These are phyloP conservation scores for Starmerella riodocensis DNA, from an alignment of 805 yeast genomes.

Conservation along the genomic window DNA sequence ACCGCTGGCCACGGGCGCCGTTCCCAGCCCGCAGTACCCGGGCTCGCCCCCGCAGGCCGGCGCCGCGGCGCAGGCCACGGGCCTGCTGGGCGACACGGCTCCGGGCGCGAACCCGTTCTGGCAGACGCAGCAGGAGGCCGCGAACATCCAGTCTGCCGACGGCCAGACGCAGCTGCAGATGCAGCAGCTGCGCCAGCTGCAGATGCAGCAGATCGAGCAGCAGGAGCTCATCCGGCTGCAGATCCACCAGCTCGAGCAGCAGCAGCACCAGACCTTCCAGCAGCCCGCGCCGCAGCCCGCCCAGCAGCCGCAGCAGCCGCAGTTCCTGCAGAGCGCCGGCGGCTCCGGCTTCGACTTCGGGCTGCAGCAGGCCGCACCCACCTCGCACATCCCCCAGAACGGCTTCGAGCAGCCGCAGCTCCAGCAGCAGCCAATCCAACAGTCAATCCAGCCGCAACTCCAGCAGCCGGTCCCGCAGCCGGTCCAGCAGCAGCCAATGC, in stretches of 20 bases:
- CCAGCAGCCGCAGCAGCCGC: slow-evolving; percentile 8
- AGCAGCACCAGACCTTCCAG: slow-evolving; percentile 17
- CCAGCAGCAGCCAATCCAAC: slow-evolving; percentile 10
- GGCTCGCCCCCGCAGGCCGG: neutral
- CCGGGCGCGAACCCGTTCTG: slow-evolving; percentile 15
- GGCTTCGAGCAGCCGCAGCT: slow-evolving; percentile 13
- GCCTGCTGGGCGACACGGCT: neutral
- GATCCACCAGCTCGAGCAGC: slow-evolving; percentile 19
- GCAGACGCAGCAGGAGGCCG: slow-evolving; percentile 19
- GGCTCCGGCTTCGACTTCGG: slow-evolving; percentile 12
- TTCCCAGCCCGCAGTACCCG: neutral
- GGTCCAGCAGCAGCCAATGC: slow-evolving; percentile 22
- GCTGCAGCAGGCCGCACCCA: slow-evolving; percentile 6
- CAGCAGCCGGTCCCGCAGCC: slow-evolving; percentile 8
- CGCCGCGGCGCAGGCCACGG: neutral
- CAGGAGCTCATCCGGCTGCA: slow-evolving; percentile 22
- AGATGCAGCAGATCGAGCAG: slow-evolving; percentile 21
- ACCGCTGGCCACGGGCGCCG: neutral
- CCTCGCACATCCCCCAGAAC: slow-evolving; percentile 17
- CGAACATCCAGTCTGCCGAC: slow-evolving; percentile 20
- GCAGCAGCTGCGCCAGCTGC: slow-evolving; percentile 24
- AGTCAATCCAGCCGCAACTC: slow-evolving; percentile 1
- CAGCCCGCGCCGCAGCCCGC: slow-evolving; percentile 15
- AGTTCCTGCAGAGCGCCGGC: slow-evolving; percentile 13
- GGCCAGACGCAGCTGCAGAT: slow-evolving; percentile 23